A percentile compares a stretch with the other conserved stretches of the same genome.
These are phyloP conservation scores for Ustilago lituana DNA, from an alignment of 1,284 basidiomycete genomes.

Conservation along the genomic window DNA sequence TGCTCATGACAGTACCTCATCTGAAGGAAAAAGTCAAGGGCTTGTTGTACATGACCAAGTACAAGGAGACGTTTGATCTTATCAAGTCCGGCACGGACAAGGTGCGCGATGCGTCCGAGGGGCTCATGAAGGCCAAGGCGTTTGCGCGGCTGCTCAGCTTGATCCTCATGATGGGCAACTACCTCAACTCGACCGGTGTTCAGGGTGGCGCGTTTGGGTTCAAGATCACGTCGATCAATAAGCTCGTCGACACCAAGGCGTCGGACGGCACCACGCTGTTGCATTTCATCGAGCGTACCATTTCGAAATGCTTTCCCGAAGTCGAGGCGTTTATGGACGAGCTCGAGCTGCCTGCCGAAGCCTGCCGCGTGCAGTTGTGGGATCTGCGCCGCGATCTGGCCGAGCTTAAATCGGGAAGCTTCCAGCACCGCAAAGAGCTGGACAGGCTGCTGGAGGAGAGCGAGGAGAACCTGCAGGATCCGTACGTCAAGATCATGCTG, in stretches of 20 bases:
- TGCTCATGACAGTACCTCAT: conserved; percentile 93
- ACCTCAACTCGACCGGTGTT: conserved; percentile 94
- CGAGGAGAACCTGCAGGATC: conserved; percentile 61
- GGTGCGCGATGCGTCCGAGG: conserved; percentile 60
- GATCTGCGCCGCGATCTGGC: conserved; percentile 65
- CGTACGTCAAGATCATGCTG: conserved; percentile 66
- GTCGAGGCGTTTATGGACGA: conserved; percentile 91
- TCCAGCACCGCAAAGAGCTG: conserved; percentile 64
- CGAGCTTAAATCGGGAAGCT: conserved; percentile 64
- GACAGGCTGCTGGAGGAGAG: conserved; percentile 64
- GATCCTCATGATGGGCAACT: conserved; percentile 94
- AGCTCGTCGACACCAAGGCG: conserved; percentile 97
- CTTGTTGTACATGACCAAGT: conserved; percentile 78
- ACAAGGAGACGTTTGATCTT: conserved; percentile 63
- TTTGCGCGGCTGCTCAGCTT: conserved; percentile 61
- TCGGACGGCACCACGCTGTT: conserved; percentile 83
- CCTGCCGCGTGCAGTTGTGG: conserved; percentile 75
- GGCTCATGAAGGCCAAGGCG: conserved; percentile 58
- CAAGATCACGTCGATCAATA: conserved; percentile 96
- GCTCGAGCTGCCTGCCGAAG: conserved; percentile 86
- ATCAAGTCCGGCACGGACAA: conserved; percentile 48
- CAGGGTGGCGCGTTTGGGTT: conserved; percentile 98
- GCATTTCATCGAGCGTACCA: conserved; percentile 91
- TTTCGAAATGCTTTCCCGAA: conserved; percentile 85
- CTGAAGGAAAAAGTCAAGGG: conserved; percentile 90